These are phyloP conservation scores for Vickermania spadyakhi DNA, from an alignment of 208 protist species.

Conservation along the genomic window DNA sequence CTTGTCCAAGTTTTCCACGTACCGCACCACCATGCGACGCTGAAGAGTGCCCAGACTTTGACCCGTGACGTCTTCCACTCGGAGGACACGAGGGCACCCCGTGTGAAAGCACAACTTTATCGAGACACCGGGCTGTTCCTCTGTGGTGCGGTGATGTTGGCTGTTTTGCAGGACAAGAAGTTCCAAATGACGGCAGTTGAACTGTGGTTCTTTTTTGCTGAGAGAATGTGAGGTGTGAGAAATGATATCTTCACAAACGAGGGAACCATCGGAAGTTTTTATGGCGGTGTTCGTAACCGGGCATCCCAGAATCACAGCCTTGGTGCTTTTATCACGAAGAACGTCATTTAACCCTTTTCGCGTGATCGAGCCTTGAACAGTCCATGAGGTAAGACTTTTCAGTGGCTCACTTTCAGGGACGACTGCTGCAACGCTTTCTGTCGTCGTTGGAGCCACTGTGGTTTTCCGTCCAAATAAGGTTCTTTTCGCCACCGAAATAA, in stretches of 20 bases:
- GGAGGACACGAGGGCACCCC: slow-evolving; percentile 57
- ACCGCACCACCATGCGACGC: slow-evolving; percentile 39
- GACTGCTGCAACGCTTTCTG: neutral
- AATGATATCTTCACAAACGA: neutral
- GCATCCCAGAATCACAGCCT: neutral
- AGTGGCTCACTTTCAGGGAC: neutral
- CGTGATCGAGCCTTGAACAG: neutral
- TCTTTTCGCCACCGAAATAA: neutral
- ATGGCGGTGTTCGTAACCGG: neutral
- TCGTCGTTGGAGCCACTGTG: neutral
- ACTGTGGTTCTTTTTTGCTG: neutral
- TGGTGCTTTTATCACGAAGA: neutral
- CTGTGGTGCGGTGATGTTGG: slow-evolving; percentile 19
- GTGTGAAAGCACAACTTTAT: slow-evolving; percentile 53
- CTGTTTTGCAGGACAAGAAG: slow-evolving; percentile 54
- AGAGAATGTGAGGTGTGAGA: neutral
- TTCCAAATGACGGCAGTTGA: slow-evolving; percentile 13
- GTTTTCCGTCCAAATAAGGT: neutral
- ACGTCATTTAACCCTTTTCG: neutral
- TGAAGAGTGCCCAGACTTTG: slow-evolving; percentile 34
- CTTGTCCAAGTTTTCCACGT: slow-evolving; percentile 30
- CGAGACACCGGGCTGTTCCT: slow-evolving; percentile 29
- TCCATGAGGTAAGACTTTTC: neutral
- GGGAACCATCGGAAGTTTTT: neutral
- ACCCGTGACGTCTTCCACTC: slow-evolving; percentile 38